A percentile compares a stretch with the other conserved stretches of the same genome.
phyloP scores from a whole-genome alignment of 306 rosid genomes.

The Lathyrus tuberosus region DNA sequence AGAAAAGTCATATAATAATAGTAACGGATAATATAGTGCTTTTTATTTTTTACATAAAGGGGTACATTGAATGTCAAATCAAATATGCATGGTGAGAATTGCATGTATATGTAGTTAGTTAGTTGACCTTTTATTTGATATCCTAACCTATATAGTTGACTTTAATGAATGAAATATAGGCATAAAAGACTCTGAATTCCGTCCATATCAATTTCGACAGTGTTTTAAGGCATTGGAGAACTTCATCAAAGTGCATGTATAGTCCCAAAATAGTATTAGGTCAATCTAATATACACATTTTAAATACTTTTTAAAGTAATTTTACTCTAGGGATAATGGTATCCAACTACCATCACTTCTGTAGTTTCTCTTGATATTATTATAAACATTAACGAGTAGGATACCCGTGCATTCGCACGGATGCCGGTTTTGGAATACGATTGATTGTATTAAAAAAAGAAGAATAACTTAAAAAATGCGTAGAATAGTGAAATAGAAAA shows the following conservation, averaged over 20 bases:
- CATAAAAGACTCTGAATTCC: neutral
- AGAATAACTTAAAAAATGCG: no score
- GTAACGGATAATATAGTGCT: neutral
- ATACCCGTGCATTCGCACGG: no score
- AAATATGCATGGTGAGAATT: slow-evolving; percentile 13
- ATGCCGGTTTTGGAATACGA: no score
- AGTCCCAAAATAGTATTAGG: neutral
- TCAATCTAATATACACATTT: neutral
- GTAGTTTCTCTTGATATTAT: no score
- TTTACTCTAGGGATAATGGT: no score
- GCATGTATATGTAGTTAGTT: neutral
- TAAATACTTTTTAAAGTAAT: neutral
- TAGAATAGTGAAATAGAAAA: no score
- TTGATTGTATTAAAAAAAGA: no score
- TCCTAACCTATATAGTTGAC: neutral
- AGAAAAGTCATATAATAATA: slow-evolving; percentile 13
- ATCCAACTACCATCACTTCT: no score
- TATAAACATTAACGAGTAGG: no score
- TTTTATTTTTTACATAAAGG: slow-evolving; percentile 20
- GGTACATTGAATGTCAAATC: slow-evolving; percentile 23
- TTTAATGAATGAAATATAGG: neutral
- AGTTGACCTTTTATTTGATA: slow-evolving; percentile 19
- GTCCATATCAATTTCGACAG: slow-evolving; percentile 20
- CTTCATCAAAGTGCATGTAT: slow-evolving; percentile 7
- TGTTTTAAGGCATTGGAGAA: neutral